Evolutionary conservation across 2,329 filamentous ascomycete species (phyloP).

Genomic region (Arthrinium puccinioides): DNA sequence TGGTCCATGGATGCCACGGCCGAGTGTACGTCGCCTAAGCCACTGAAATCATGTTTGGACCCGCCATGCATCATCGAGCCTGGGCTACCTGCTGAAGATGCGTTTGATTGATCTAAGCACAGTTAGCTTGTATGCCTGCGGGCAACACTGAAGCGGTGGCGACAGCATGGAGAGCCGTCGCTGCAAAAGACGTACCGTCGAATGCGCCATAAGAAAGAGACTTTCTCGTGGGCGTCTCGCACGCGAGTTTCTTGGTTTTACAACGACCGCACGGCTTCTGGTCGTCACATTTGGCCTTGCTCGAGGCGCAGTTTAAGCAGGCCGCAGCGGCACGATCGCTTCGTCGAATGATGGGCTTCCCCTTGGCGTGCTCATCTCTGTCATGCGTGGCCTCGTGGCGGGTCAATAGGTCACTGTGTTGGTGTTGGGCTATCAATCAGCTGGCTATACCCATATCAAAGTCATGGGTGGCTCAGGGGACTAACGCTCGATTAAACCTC

Average conservation of each 20-base stretch:
- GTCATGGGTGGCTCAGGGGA: neutral
- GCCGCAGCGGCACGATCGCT: constrained; percentile 20
- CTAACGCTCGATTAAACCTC: constrained; percentile 21
- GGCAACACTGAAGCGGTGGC: neutral
- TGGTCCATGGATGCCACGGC: no score
- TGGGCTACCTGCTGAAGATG: no score
- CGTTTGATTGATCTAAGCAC: no score
- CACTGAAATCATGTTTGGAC: no score
- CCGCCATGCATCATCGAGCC: no score
- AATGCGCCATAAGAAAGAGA: constrained; percentile 10
- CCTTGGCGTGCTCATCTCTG: constrained; percentile 14
- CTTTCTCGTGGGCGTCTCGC: constrained; percentile 13
- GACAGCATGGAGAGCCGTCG: neutral
- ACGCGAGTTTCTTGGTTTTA: constrained; percentile 14
- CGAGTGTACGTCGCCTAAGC: no score
- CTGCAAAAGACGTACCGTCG: constrained; percentile 7
- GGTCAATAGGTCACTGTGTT: constrained; percentile 17
- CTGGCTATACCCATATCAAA: neutral
- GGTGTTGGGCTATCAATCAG: neutral
- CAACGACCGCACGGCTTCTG: constrained; percentile 21
- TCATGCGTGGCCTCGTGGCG: constrained; percentile 22
- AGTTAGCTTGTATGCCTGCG: neutral
- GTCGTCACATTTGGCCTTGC: constrained; percentile 22
- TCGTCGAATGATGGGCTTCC: constrained; percentile 17
- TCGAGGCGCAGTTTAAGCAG: constrained; percentile 17